phyloP scores from a whole-genome alignment of 192 early-diverging fungal species.

The Rhizophagus clarus region DNA sequence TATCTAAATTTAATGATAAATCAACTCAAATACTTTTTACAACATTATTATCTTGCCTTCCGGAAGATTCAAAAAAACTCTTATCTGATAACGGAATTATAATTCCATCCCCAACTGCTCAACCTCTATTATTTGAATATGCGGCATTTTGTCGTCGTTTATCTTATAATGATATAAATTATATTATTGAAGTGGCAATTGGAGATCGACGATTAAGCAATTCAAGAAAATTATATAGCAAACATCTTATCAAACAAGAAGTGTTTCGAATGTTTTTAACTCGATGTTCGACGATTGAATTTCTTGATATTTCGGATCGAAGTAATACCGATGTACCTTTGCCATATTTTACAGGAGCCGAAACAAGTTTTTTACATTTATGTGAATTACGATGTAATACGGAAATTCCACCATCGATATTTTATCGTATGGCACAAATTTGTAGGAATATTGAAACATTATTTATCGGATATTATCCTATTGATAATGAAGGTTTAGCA shows the following conservation, averaged over 20 bases:
- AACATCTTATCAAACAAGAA: constrained; percentile 1
- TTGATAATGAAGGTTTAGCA: constrained; percentile 18
- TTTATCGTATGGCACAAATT: constrained; percentile 23
- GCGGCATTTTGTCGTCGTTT: not conserved
- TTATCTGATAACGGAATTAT: not conserved
- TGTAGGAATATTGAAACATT: constrained; percentile 10
- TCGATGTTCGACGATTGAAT: not conserved
- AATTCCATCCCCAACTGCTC: not conserved
- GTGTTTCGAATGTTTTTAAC: constrained; percentile 1
- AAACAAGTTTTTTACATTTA: not conserved
- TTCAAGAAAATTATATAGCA: not conserved
- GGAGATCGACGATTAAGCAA: not conserved
- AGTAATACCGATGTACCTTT: not conserved
- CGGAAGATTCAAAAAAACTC: not conserved
- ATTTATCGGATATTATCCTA: not conserved
- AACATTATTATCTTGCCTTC: not conserved
- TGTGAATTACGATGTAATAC: constrained; percentile 13
- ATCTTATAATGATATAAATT: not conserved
- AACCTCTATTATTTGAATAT: not conserved
- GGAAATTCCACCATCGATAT: not conserved
- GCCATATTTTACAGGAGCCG: constrained; percentile 1
- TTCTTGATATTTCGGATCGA: constrained; percentile 3
- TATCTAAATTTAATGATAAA: not conserved
- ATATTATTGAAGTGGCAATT: not conserved
- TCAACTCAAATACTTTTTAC: not conserved